Evolutionary conservation across 2,329 filamentous ascomycete genomes (phyloP), one percentile per base, ranked within the genome.

Genomic region (Hypoxylon sp.): DNA sequence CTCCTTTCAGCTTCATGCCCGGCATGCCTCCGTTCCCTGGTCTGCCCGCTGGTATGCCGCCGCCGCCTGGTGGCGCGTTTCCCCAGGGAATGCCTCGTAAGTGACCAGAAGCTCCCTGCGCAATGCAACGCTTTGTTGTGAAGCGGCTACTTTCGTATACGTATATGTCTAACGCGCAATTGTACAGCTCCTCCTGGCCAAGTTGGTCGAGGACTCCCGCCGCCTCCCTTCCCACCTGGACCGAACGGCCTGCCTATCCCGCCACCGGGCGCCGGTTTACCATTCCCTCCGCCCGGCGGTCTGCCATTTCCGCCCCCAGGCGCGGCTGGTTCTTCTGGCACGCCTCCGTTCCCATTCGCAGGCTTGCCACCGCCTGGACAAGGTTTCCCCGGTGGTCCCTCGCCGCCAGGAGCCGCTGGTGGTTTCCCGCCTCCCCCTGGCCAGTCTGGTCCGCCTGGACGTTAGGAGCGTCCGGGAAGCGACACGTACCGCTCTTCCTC

Each of bases 1-100:
- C 80, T 60, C 73, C 83, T 23, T 88, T 86, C 67, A 78, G 75
- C 51, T 87, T 90, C 68, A 84, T 86, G 32, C 83, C 83, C 56
- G 76, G 73, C 67, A 67, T 65, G 69, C 64, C 65, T 29, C 63
- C 63, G 7, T 67, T 68, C 34, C 50, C 63, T 64, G 65, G 69
- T 29, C 68, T 78, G 51, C 73, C 75, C 55, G 75, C 78, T 51
- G 71, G 78, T 48, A 70, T 74, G 26, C 83, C 83, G 48, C 84
- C 83, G 32, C 83, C 82, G 17, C 87, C 86, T 2, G 49, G 49
- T 63, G 80, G 78, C 47, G 72, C 77, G 56, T 76, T 77, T 42
- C 69, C 64, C 23, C 73, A 38, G 19, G 76, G 76, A 40, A 73
- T 79, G 70, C 76, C 82, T 68, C 82, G 82, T 85, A 82, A 65